Evolutionary conservation across 2,329 filamentous ascomycete species (phyloP), one percentile per base, ranked within the genome.

Genomic region (Talaromyces rugulosus): DNA sequence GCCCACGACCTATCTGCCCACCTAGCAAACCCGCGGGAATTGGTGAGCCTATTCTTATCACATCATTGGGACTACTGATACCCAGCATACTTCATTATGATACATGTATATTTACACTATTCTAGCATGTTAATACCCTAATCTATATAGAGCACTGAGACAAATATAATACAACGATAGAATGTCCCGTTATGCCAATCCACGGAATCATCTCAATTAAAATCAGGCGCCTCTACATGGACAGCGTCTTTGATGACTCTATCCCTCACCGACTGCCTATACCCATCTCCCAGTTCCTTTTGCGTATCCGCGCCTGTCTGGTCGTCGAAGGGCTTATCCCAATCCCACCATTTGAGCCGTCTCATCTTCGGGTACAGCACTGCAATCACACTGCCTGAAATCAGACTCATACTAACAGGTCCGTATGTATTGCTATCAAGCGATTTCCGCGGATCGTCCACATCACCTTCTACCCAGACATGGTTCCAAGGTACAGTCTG

Each of bases 391-490:
- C 83, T 87, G 0, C 93, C 93, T 42, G 87, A 87, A 40, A 98
- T 84, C 65, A 98, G 74, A 60, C 85, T 85, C 66, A 85, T 86
- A 28, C 90, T 89, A 55, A 96, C 87, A 5, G 95, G 92, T 0
- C 95, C 95, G 75, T 96, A 97, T 12, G 87, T 87, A 76, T 96
- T 96, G 75, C 92, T 96, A 78, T 99, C 95, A 63, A 88, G 75
- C 60, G 86, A 91, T 69, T 85, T 85, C 57, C 84, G 82, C 68
- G 85, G 84, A 69, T 85, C 84, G 31, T 69, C 70, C 12, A 89
- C 92, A 72, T 99, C 95, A 1, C 95, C 95, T 74, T 98, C 94
- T 0, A 99, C 87, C 95, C 95, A 99, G 31, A 98, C 83, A 78
- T 98, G 93, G 18, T 92, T 92, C 65, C 83, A 83, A 5, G 93